Conservation (phyloP, 768 basidiomycete genomes). For the Leccinellum luteum region DNA sequence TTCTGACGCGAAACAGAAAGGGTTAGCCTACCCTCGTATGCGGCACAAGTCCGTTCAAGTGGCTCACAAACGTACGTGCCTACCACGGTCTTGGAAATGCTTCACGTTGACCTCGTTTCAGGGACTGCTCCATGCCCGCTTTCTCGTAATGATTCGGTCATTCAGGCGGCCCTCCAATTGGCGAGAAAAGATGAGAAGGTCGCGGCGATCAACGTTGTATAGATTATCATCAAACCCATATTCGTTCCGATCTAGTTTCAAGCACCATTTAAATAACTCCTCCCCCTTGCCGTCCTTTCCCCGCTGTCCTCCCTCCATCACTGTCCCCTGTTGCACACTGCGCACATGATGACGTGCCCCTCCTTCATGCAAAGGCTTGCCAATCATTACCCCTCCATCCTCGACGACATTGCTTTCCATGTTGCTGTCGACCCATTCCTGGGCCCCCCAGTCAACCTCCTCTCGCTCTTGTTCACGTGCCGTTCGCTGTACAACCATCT, state of each 20-base stretch:
- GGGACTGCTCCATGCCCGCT: conserved; percentile 22
- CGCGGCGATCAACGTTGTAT: conserved; percentile 37
- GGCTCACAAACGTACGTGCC: conserved; percentile 8
- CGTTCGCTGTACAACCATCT: conserved; percentile 36
- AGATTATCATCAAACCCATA: conserved; percentile 37
- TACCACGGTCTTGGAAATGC: conserved; percentile 5
- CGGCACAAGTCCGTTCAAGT: conserved; percentile 8
- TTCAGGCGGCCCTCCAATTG: conserved; percentile 27
- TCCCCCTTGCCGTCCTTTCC: conserved; percentile 10
- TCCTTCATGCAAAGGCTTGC: conserved; percentile 17
- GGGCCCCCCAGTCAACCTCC: conserved; percentile 44
- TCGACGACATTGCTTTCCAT: conserved; percentile 45
- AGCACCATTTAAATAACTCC: conserved; percentile 27
- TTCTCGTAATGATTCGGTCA: conserved; percentile 37
- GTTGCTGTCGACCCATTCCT: conserved; percentile 35
- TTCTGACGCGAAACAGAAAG: conserved; percentile 7
- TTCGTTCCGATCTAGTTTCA: conserved; percentile 30
- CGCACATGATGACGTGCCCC: conserved; percentile 2
- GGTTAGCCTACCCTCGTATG: not conserved
- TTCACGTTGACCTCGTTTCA: conserved; percentile 26
- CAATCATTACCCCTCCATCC: conserved; percentile 9
- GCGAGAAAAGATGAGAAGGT: conserved; percentile 30
- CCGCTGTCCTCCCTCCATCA: conserved; percentile 3
- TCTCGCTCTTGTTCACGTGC: conserved; percentile 39
- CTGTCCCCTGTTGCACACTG: not conserved